Conservation (phyloP, 2,329 filamentous ascomycete species). For the Tolypocladium tropicale region DNA sequence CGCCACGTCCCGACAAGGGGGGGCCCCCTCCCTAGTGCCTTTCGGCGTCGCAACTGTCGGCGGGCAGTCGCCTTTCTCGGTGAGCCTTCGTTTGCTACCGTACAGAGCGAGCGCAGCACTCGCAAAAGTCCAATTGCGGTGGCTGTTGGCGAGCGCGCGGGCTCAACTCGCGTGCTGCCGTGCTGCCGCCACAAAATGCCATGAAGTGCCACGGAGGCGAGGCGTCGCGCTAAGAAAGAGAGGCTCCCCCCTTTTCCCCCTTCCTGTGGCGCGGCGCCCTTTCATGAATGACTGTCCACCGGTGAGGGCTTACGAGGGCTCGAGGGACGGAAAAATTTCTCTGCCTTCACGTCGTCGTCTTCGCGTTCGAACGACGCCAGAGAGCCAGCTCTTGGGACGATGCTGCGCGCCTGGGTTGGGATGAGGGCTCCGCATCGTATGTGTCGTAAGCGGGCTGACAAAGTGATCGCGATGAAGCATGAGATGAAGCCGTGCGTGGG, state of each 20-base stretch:
- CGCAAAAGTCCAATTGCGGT: neutral
- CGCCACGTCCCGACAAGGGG: neutral
- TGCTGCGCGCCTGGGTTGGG: neutral
- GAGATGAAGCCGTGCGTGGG: neutral
- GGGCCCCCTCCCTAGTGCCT: neutral
- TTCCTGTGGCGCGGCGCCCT: no score
- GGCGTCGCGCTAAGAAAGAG: neutral
- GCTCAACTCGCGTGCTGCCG: neutral
- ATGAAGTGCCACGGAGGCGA: no score
- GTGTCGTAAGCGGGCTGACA: neutral
- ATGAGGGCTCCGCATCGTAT: no score
- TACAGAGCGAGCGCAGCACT: no score
- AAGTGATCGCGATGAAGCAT: neutral
- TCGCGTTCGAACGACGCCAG: neutral
- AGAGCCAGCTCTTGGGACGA: neutral
- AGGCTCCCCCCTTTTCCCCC: neutral
- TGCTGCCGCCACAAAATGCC: neutral
- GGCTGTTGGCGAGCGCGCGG: neutral
- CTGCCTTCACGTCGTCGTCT: neutral
- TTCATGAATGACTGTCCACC: no score
- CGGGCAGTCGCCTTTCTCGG: neutral
- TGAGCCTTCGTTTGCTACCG: no score
- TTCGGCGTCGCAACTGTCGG: no score
- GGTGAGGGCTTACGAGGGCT: no score
- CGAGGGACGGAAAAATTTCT: no score